Base-by-base conservation (phyloP, 2,329 filamentous ascomycete species). In the Pseudopithomyces chartarum region DNA sequence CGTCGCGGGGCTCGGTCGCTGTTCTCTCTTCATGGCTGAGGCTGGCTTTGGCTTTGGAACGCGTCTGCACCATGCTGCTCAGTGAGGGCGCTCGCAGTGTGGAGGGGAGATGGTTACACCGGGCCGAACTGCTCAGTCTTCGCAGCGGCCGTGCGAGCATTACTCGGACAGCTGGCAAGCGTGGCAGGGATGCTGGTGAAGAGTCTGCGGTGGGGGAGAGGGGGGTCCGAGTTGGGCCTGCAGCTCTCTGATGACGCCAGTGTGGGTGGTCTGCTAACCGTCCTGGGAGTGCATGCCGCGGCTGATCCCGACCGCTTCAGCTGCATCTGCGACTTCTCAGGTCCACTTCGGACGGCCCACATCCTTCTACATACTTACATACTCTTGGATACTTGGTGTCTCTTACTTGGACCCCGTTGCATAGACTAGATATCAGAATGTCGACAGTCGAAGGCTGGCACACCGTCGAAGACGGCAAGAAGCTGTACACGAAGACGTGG, bases 11-110 rank as follows among this genome's bases (percentile, higher is more conserved):
- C 70, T 95, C 89, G 38, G 83, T 76, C 2, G 89, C 88, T 11
- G 92, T 96, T 52, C 91, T 84, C 63, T 92, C 85, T 57, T 89
- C 79, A 68, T 95, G 91, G 58, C 71, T 75, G 19, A 71, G 58
- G 42, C 58, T 67, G 49, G 67, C 64, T 69, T 70, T 71, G 19
- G 68, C 65, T 51, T 33, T 42, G 42, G 70, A 72, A 48, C 65
- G 66, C 46, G 68, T 62, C 58, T 67, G 68, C 29, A 66, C 61
- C 69, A 73, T 73, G 60, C 62, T 70, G 63, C 63, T 62, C 60
- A 61, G 63, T 52, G 64, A 65, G 6, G 53, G 36, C 48, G 49
- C 44, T 34, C 54, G 64, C 58, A 59, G 58, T 55, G 50, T 57
- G 62, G 53, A 52, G 57, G 47, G 58, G 53, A 43, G 54, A 50